A percentile compares a stretch with the other conserved stretches of the same genome.
These are phyloP conservation scores for Chiua sp. DNA, from an alignment of 1,284 basidiomycete species.

Conservation along the genomic window DNA sequence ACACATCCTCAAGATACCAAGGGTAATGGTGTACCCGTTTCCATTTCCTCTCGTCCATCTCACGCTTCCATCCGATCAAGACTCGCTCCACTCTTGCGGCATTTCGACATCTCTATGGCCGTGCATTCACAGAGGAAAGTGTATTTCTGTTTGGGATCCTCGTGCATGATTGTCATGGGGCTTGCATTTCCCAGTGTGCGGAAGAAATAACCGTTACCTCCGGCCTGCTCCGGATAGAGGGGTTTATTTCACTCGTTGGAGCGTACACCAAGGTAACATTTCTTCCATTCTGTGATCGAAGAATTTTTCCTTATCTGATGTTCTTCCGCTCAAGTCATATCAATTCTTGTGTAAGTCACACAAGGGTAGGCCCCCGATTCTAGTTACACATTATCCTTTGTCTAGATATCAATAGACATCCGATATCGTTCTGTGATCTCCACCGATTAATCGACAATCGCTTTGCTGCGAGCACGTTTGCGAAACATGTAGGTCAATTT, in stretches of 20 bases:
- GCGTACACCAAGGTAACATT: conserved; percentile 68
- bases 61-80: conserved; percentile 42
- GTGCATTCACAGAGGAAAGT: conserved; percentile 67
- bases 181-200: conserved; percentile 45
- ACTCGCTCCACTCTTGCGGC: conserved; percentile 63
- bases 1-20: conserved; percentile 63
- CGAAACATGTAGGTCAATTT: conserved; percentile 59
- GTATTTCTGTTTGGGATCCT: conserved; percentile 9
- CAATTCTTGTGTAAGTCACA: conserved; percentile 78
- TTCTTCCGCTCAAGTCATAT: conserved; percentile 55
- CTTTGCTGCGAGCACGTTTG: conserved; percentile 74
- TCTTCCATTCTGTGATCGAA: conserved; percentile 22
- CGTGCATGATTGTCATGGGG: conserved; percentile 42
- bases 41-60: conserved; percentile 11
- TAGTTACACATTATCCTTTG: conserved; percentile 1
- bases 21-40: conserved; percentile 48
- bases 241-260: conserved; percentile 83
- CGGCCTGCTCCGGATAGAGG: conserved; percentile 65
- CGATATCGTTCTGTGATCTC: conserved; percentile 69
- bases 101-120: conserved; percentile 73
- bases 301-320: conserved; percentile 19
- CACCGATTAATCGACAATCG: conserved; percentile 69
- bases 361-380: conserved; percentile 8
- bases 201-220: conserved; percentile 62
- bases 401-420: conserved; percentile 84